phyloP scores from a whole-genome alignment of 129 eudicot species.

The Solidago caesia region DNA sequence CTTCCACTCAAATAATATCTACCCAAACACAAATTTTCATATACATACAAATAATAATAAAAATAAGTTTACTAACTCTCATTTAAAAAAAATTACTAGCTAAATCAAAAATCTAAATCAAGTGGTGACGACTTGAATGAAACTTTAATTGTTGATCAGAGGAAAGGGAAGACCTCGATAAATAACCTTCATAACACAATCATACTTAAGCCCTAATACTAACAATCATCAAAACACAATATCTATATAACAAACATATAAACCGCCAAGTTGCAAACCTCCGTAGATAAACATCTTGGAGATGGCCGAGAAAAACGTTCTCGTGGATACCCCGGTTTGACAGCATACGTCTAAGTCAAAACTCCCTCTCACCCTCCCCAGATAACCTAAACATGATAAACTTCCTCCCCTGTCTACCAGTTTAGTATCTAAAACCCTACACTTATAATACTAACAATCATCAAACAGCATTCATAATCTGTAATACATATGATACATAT shows the following conservation, averaged over 20 bases:
- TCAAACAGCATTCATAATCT: background rate
- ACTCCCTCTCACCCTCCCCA: too few species aligned
- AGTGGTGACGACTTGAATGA: too few species aligned
- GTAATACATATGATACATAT: background rate
- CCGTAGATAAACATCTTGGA: too few species aligned
- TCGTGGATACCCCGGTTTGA: too few species aligned
- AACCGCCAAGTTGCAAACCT: too few species aligned
- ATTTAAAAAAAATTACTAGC: background rate
- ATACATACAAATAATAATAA: background rate
- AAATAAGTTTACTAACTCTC: background rate
- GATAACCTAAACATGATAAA: too few species aligned
- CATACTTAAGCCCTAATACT: background rate
- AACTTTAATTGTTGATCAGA: too few species aligned
- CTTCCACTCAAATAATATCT: slow-evolving; percentile 1
- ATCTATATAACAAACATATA: too few species aligned
- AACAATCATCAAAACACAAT: background rate
- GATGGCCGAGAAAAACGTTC: too few species aligned
- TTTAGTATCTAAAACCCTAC: too few species aligned
- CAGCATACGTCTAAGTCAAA: too few species aligned
- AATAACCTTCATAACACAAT: background rate
- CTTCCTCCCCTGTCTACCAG: too few species aligned
- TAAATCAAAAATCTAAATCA: background rate
- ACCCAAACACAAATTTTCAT: background rate
- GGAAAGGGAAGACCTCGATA: background rate
- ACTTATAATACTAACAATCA: background rate